Conservation (phyloP, 441 rosid species). For the Brassica balearica region DNA sequence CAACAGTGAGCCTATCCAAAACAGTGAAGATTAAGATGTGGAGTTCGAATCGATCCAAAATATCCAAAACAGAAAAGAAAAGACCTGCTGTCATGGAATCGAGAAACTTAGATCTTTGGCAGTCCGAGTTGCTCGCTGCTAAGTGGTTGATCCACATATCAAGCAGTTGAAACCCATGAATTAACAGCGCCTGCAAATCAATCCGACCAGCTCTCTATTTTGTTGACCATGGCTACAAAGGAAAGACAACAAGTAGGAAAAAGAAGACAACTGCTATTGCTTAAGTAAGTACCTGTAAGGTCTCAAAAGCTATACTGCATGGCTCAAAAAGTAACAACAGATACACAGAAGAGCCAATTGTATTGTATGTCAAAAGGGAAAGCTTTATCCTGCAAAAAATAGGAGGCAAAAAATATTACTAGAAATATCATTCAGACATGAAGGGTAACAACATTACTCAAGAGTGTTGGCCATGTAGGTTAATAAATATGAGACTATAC, state of each 20-base stretch:
- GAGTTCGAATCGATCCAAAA: constrained; percentile 24
- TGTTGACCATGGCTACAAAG: constrained; percentile 20
- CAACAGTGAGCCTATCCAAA: constrained; percentile 74
- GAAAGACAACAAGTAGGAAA: background rate
- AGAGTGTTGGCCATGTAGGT: constrained; percentile 3
- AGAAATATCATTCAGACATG: constrained; percentile 11
- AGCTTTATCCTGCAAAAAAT: constrained; percentile 73
- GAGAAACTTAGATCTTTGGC: constrained; percentile 71
- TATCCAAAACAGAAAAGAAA: constrained; percentile 30
- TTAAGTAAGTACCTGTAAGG: constrained; percentile 74
- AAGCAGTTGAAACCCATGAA: constrained; percentile 97
- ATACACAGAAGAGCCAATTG: constrained; percentile 69
- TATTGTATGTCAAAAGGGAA: constrained; percentile 67
- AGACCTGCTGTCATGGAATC: constrained; percentile 82
- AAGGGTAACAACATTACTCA: background rate
- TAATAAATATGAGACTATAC: constrained; percentile 6
- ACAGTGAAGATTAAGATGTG: constrained; percentile 14
- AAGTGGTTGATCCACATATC: constrained; percentile 91
- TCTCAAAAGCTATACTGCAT: constrained; percentile 95
- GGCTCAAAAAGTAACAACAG: constrained; percentile 95
- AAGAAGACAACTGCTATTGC: constrained; percentile 13
- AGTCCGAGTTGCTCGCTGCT: constrained; percentile 59
- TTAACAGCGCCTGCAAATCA: constrained; percentile 75
- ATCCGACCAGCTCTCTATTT: background rate
- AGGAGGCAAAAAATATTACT: background rate